Conservation (phyloP, 108 stramenopile genomes). For the Conticribra weissflogii region DNA sequence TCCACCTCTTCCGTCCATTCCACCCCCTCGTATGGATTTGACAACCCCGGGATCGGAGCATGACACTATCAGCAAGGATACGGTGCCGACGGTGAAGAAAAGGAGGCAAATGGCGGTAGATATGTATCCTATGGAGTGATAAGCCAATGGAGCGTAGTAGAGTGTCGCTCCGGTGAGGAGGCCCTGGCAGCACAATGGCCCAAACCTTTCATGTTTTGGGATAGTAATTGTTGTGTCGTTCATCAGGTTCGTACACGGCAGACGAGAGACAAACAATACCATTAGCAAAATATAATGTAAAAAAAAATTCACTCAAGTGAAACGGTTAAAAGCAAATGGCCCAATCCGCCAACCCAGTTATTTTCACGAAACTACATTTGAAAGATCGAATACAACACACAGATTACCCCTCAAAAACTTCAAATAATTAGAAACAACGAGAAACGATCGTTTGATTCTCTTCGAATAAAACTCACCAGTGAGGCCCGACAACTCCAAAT, state of each 20-base stretch:
- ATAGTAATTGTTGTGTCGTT: not conserved
- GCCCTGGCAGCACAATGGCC: slow-evolving; percentile 60
- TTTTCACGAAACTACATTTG: too few species aligned
- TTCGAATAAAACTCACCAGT: slow-evolving; percentile 52
- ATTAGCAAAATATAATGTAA: not conserved
- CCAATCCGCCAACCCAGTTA: too few species aligned
- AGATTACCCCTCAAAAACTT: too few species aligned
- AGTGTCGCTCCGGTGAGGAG: slow-evolving; percentile 55
- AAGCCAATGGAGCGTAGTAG: slow-evolving; percentile 38
- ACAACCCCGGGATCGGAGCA: slow-evolving; percentile 77
- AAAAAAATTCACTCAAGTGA: not conserved
- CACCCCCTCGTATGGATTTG: slow-evolving; percentile 2
- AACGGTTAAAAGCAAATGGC: too few species aligned
- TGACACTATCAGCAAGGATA: slow-evolving; percentile 52
- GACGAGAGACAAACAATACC: not conserved
- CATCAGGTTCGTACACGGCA: not conserved
- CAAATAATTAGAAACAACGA: too few species aligned
- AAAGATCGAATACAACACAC: too few species aligned
- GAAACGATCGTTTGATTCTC: too few species aligned
- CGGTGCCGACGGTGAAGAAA: slow-evolving; percentile 47
- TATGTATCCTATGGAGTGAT: slow-evolving; percentile 41
- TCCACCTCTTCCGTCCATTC: not conserved
- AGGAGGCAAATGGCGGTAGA: slow-evolving; percentile 57
- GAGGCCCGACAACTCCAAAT: slow-evolving; percentile 81
- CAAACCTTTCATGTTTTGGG: slow-evolving; percentile 43